Evolutionary conservation across 306 rosid species (phyloP).

Genomic region (Quercus berberidifolia): DNA sequence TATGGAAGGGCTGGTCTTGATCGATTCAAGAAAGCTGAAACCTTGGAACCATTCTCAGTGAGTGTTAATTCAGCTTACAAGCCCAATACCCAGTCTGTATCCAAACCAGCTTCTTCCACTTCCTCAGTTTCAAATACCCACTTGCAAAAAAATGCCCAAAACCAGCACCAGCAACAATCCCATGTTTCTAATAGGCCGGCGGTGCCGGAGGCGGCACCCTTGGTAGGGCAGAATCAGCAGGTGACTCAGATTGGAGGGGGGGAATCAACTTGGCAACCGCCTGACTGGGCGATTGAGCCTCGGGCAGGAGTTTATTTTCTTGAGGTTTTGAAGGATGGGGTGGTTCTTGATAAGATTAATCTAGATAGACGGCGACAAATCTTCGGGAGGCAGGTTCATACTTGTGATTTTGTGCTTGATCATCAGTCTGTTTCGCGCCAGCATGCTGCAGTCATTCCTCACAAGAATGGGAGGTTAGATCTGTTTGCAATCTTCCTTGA

Average conservation of each 20-base stretch:
- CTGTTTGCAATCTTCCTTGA: conserved; percentile 9
- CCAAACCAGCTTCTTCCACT: conserved; percentile 40
- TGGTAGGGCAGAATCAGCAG: conserved; percentile 59
- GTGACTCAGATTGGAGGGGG: conserved; percentile 82
- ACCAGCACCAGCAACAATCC: conserved; percentile 28
- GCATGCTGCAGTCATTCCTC: conserved; percentile 95
- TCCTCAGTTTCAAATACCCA: conserved; percentile 33
- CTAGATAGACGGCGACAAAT: conserved; percentile 64
- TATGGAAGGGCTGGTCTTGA: conserved; percentile 90
- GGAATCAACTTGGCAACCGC: conserved; percentile 93
- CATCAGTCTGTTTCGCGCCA: conserved; percentile 98
- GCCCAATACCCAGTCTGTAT: conserved; percentile 31
- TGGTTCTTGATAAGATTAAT: conserved; percentile 67
- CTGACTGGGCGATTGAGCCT: conserved; percentile 97
- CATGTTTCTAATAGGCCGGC: conserved; percentile 36
- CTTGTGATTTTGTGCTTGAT: conserved; percentile 91
- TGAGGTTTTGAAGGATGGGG: conserved; percentile 87
- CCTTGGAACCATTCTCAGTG: conserved; percentile 82
- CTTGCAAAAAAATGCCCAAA: conserved; percentile 21
- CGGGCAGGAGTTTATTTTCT: conserved; percentile 79
- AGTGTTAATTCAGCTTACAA: conserved; percentile 42
- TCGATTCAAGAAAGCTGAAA: conserved; percentile 93
- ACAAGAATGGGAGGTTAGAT: conserved; percentile 89
- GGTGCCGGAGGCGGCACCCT: conserved; percentile 61
- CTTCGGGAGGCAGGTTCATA: conserved; percentile 82